Conservation (phyloP, 2,329 filamentous ascomycete species). For the Botrytis squamosa region DNA sequence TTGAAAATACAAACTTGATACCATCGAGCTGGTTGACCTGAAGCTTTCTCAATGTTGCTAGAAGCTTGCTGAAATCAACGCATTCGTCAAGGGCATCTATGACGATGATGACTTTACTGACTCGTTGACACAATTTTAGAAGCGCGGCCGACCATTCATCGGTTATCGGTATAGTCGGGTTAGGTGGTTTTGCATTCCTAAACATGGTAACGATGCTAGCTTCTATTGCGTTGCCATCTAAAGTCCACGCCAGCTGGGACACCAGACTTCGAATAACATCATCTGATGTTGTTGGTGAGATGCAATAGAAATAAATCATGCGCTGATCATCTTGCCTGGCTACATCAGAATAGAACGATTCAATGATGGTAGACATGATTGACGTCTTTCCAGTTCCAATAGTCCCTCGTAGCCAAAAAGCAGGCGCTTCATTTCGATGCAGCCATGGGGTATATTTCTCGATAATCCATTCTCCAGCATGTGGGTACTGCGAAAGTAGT, state of each 20-base stretch:
- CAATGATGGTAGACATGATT: background rate
- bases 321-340: background rate
- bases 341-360: conserved; percentile 8
- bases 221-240: background rate
- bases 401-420: background rate
- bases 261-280: conserved; percentile 3
- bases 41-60: background rate
- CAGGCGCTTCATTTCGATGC: background rate
- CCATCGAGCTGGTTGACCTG: background rate
- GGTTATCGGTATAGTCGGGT: background rate
- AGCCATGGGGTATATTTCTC: background rate
- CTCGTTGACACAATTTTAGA: background rate
- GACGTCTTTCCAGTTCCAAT: conserved; percentile 1
- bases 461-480: conserved; percentile 1
- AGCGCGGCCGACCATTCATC: background rate
- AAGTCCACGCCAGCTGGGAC: conserved; percentile 5
- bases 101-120: background rate
- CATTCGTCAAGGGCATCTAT: conserved; percentile 9
- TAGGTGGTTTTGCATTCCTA: background rate
- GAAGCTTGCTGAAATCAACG: background rate
- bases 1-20: background rate
- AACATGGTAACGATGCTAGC: background rate
- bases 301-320: conserved; percentile 7
- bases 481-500: background rate
- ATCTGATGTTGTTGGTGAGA: conserved; percentile 11